These are phyloP conservation scores for Haematococcus lacustris DNA, from an alignment of 139 green algal genomes.

Conservation along the genomic window DNA sequence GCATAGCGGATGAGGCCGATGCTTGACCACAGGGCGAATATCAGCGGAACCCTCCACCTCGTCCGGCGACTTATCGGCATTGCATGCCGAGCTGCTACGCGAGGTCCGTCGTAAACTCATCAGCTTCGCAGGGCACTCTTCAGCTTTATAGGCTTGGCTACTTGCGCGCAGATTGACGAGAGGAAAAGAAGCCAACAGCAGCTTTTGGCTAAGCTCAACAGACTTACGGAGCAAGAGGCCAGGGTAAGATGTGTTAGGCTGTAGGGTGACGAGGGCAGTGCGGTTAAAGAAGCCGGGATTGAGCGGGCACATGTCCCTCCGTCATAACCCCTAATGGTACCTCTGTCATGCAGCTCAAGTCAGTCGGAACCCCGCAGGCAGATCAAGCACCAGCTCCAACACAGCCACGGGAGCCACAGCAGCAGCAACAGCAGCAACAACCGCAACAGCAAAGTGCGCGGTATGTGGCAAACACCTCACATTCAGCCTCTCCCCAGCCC, in stretches of 20 bases:
- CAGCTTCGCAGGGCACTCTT: not conserved
- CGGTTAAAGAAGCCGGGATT: not conserved
- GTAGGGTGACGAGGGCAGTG: not conserved
- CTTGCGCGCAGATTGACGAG: slow-evolving; percentile 58
- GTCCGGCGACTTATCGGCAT: too few species aligned
- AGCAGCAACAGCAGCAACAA: too few species aligned
- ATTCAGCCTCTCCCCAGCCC: too few species aligned
- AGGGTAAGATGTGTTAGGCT: not conserved
- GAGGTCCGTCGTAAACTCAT: not conserved
- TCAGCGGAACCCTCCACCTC: too few species aligned
- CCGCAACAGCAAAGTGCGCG: too few species aligned
- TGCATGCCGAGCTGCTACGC: not conserved
- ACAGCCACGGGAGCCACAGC: not conserved
- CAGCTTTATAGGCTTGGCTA: not conserved
- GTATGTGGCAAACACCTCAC: too few species aligned
- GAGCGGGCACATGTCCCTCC: not conserved
- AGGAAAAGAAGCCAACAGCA: slow-evolving; percentile 55
- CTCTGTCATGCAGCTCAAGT: too few species aligned
- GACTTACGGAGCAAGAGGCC: slow-evolving; percentile 7
- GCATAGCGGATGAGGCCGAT: too few species aligned
- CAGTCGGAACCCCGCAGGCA: not conserved
- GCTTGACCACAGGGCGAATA: too few species aligned
- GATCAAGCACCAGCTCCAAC: not conserved
- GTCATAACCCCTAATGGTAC: not conserved
- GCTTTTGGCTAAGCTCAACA: slow-evolving; percentile 50